Percentiles rank a stretch among this genome's conserved stretches.
Evolutionary conservation across 306 rosid species (phyloP).

Genomic region (Pterocarpus macrocarpus): DNA sequence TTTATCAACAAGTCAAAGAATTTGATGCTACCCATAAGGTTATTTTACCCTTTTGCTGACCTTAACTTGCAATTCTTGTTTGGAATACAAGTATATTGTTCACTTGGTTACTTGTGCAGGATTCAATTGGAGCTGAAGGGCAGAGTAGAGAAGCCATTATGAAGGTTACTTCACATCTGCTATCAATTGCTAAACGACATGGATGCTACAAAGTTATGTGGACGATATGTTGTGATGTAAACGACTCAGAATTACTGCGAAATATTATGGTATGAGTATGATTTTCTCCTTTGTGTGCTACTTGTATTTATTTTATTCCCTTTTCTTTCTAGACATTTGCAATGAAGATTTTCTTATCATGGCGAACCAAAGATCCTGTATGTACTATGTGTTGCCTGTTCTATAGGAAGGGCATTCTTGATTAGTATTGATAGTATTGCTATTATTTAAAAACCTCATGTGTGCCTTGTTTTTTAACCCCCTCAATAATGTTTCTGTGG

Average conservation of each 20-base stretch:
- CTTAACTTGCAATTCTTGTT: slow-evolving; percentile 36
- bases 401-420: slow-evolving; percentile 16
- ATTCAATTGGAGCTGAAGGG: slow-evolving; percentile 60
- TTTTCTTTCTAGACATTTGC: slow-evolving; percentile 25
- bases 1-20: slow-evolving; percentile 71
- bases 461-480: neutral
- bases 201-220: slow-evolving; percentile 87
- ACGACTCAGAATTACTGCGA: slow-evolving; percentile 79
- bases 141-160: slow-evolving; percentile 61
- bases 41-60: slow-evolving; percentile 43
- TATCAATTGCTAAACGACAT: slow-evolving; percentile 85
- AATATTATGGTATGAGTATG: slow-evolving; percentile 78
- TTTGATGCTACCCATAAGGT: slow-evolving; percentile 72
- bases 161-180: slow-evolving; percentile 69
- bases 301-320: slow-evolving; percentile 18
- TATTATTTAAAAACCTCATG: slow-evolving; percentile 21
- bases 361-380: slow-evolving; percentile 6
- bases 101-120: slow-evolving; percentile 64
- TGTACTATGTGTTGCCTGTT: slow-evolving; percentile 29
- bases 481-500: slow-evolving; percentile 41
- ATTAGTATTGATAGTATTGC: neutral
- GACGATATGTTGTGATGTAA: slow-evolving; percentile 83
- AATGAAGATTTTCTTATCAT: slow-evolving; percentile 27
- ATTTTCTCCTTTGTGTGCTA: slow-evolving; percentile 32
- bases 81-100: slow-evolving; percentile 45